phyloP scores from a whole-genome alignment of 805 yeast species.

The Nakazawaea ishiwadae region DNA sequence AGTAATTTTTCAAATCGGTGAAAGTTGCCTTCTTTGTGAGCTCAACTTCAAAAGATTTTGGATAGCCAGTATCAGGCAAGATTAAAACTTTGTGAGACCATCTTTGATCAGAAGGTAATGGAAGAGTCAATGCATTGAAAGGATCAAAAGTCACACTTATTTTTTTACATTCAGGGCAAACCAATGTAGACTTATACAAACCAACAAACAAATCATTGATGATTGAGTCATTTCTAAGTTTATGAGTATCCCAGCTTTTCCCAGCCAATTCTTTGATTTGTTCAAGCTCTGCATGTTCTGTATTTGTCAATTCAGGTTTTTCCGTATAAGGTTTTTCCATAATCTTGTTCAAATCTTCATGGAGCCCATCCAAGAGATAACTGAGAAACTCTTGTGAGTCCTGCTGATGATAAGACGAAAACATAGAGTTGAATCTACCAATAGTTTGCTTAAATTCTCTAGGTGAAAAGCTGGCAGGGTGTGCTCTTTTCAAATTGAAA shows the following conservation, averaged over 20 bases:
- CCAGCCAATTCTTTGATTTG: slow-evolving; percentile 62
- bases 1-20: slow-evolving; percentile 55
- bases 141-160: slow-evolving; percentile 92
- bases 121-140: slow-evolving; percentile 82
- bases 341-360: slow-evolving; percentile 87
- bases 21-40: slow-evolving; percentile 61
- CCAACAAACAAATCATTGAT: slow-evolving; percentile 88
- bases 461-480: slow-evolving; percentile 45
- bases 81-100: slow-evolving; percentile 68
- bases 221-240: slow-evolving; percentile 76
- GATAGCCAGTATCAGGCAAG: slow-evolving; percentile 52
- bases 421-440: slow-evolving; percentile 75
- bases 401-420: slow-evolving; percentile 81
- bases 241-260: slow-evolving; percentile 77
- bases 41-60: slow-evolving; percentile 63
- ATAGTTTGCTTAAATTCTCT: slow-evolving; percentile 71
- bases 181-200: slow-evolving; percentile 79
- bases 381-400: slow-evolving; percentile 93
- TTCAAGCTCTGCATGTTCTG: slow-evolving; percentile 45
- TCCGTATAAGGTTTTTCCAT: slow-evolving; percentile 80
- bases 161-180: slow-evolving; percentile 80
- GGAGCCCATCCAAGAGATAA: slow-evolving; percentile 81
- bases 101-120: slow-evolving; percentile 69
- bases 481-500: slow-evolving; percentile 31
- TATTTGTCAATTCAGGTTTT: slow-evolving; percentile 75